These are phyloP conservation scores for Termitomyces titanicus DNA, from an alignment of 768 basidiomycete genomes.

Conservation along the genomic window DNA sequence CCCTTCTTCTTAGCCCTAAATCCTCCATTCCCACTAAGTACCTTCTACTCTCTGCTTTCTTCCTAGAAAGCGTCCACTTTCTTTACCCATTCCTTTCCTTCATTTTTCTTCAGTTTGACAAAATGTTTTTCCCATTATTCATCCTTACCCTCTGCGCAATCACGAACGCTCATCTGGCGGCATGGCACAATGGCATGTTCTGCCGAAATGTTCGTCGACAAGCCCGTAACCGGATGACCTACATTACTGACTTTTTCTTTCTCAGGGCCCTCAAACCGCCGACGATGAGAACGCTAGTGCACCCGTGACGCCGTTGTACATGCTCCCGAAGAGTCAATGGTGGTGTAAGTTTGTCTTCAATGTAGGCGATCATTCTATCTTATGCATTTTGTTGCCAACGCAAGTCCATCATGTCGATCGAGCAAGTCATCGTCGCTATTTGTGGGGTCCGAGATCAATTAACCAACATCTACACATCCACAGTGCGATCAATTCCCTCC, in stretches of 20 bases:
- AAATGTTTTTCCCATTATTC: conserved; percentile 8
- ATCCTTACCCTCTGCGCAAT: conserved; percentile 7
- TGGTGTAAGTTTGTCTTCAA: conserved; percentile 34
- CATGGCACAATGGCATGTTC: conserved; percentile 42
- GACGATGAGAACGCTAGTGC: conserved; percentile 35
- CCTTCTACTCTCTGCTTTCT: not conserved
- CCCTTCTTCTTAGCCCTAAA: not conserved
- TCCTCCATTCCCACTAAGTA: not conserved
- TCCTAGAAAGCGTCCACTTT: conserved; percentile 6
- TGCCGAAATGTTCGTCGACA: conserved; percentile 35
- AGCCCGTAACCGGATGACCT: not conserved
- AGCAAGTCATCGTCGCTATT: conserved; percentile 21
- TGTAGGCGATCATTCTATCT: not conserved
- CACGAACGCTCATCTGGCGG: conserved; percentile 38
- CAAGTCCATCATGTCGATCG: conserved; percentile 33
- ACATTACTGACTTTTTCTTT: not conserved
- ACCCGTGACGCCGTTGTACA: conserved; percentile 40
- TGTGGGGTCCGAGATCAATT: not conserved
- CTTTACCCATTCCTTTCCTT: conserved; percentile 15
- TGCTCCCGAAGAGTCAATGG: conserved; percentile 36
- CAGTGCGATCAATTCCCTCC: conserved; percentile 44
- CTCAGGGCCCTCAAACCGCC: conserved; percentile 25
- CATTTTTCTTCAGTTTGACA: not conserved
- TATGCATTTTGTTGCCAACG: not conserved
- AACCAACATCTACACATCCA: too few species aligned